phyloP scores from a whole-genome alignment of 805 yeast genomes.

The Cyberlindnera mycetangii region DNA sequence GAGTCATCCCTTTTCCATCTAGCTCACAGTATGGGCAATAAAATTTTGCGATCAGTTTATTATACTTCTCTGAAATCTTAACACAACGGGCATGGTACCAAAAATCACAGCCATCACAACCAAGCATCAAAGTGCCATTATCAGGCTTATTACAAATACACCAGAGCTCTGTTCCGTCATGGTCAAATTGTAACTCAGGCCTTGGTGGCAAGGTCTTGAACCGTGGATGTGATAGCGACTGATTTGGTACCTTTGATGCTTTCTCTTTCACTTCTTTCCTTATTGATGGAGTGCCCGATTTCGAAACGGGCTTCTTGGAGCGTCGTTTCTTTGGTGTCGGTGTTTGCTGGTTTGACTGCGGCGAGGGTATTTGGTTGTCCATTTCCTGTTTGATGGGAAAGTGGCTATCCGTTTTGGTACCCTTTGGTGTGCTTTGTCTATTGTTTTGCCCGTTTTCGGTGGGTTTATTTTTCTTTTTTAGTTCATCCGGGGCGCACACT shows the following conservation, averaged over 20 bases:
- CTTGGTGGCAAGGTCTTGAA: conserved; percentile 29
- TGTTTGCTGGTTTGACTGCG: not conserved
- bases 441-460: no score
- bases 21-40: conserved; percentile 71
- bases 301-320: conserved; percentile 4
- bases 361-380: no score
- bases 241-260: not conserved
- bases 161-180: conserved; percentile 60
- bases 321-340: conserved; percentile 17
- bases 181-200: conserved; percentile 34
- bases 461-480: no score
- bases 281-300: conserved; percentile 2
- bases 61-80: conserved; percentile 47
- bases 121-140: conserved; percentile 82
- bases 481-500: no score
- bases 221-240: conserved; percentile 18
- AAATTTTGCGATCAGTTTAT: conserved; percentile 57
- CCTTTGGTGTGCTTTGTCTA: no score
- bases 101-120: conserved; percentile 92
- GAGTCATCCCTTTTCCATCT: conserved; percentile 42
- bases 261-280: no score
- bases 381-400: no score
- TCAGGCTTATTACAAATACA: conserved; percentile 82
- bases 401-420: no score
- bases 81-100: conserved; percentile 90